These are phyloP conservation scores for Rhodotorula graminis DNA, from an alignment of 768 basidiomycete genomes.

Conservation along the genomic window DNA sequence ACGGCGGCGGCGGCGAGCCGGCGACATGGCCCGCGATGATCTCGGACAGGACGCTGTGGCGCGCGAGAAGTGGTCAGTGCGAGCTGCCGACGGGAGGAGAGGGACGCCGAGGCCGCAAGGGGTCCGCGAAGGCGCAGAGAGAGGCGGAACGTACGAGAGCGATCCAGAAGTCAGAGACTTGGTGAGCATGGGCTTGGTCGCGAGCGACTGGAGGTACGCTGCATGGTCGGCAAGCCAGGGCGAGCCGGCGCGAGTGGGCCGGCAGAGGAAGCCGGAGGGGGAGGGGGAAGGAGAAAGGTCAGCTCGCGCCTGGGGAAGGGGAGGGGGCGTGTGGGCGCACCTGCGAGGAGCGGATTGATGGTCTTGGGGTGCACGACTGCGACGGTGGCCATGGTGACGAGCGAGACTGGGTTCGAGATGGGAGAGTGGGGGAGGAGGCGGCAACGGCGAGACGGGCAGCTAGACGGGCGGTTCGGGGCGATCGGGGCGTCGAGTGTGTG, in stretches of 20 bases:
- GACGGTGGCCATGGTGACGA: constrained; percentile 10
- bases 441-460: background rate
- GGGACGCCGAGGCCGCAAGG: too few relatives aligned
- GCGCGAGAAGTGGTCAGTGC: constrained; percentile 39
- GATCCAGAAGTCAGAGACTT: constrained; percentile 71
- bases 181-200: constrained; percentile 67
- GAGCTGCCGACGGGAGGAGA: too few relatives aligned
- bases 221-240: background rate
- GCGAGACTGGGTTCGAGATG: background rate
- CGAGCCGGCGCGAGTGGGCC: background rate
- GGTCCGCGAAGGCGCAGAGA: too few relatives aligned
- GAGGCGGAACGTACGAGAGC: constrained; percentile 31
- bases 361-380: constrained; percentile 41
- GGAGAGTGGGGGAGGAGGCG: background rate
- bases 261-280: background rate
- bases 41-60: constrained; percentile 55
- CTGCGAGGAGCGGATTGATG: constrained; percentile 57
- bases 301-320: too few relatives aligned
- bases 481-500: too few relatives aligned
- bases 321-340: too few relatives aligned
- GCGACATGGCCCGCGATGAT: constrained; percentile 43
- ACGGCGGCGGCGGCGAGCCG: constrained; percentile 54
- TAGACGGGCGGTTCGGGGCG: background rate
- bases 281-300: background rate
- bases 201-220: constrained; percentile 64